Conservation (phyloP, 345 rosid species). For the Citropsis articulata region DNA sequence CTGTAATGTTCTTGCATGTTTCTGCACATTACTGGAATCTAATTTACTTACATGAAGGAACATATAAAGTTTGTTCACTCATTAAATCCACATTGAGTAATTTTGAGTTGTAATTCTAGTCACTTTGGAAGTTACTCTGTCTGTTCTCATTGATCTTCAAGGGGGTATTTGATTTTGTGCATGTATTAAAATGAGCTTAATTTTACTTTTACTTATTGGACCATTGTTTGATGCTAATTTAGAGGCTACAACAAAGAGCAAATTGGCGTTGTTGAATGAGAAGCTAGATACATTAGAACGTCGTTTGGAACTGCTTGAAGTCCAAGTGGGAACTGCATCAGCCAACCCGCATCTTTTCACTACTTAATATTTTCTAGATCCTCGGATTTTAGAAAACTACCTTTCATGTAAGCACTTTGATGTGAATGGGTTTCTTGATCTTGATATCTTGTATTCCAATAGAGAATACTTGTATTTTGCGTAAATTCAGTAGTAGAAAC, state of each 20-base stretch:
- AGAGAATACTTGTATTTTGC: neutral
- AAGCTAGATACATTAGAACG: constrained; percentile 87
- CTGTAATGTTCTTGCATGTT: neutral
- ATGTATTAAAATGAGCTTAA: neutral
- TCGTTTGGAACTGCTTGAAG: constrained; percentile 82
- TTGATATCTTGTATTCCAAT: neutral
- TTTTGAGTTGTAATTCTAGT: neutral
- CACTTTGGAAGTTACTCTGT: neutral
- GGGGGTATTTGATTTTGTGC: neutral
- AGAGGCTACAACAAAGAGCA: constrained; percentile 94
- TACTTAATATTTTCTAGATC: constrained; percentile 33
- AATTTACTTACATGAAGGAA: neutral
- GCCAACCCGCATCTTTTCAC: constrained; percentile 79
- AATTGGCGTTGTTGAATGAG: constrained; percentile 77
- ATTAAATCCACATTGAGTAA: neutral
- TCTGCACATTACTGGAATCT: neutral
- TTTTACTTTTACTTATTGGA: neutral
- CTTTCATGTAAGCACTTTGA: constrained; percentile 6
- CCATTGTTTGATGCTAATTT: neutral
- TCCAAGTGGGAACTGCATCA: constrained; percentile 86
- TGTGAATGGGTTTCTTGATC: neutral
- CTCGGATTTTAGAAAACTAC: neutral
- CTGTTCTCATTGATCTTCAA: neutral
- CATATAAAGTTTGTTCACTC: neutral
- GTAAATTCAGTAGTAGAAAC: neutral